These are phyloP conservation scores for Kwoniella europaea DNA, from an alignment of 768 basidiomycete species.

Conservation along the genomic window DNA sequence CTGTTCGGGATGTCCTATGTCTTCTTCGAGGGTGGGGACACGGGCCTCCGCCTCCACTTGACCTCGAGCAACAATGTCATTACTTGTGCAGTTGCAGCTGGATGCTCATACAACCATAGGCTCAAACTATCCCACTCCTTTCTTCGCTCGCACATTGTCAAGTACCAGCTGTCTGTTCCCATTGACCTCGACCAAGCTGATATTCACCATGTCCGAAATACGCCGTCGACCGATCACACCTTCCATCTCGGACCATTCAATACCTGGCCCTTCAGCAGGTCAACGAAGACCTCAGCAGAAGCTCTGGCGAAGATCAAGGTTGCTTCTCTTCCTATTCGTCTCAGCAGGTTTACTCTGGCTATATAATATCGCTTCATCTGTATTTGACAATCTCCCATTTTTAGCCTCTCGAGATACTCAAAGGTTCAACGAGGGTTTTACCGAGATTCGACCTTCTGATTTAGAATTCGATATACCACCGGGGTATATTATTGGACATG, in stretches of 20 bases:
- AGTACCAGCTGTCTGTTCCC: too few relatives aligned
- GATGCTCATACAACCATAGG: too few relatives aligned
- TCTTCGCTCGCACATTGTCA: too few relatives aligned
- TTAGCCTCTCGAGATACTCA: background rate
- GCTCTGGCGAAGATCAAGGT: background rate
- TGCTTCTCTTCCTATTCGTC: background rate
- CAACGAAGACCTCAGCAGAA: background rate
- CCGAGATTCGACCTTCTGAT: background rate
- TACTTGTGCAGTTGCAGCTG: too few relatives aligned
- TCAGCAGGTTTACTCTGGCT: background rate
- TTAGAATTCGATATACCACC: background rate
- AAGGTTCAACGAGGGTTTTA: background rate
- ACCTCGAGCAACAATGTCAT: background rate
- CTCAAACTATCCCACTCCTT: too few relatives aligned
- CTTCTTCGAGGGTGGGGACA: background rate
- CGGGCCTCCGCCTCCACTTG: constrained; percentile 12
- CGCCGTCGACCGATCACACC: constrained; percentile 2
- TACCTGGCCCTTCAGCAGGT: background rate
- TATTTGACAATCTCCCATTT: background rate
- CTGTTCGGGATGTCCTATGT: too few relatives aligned
- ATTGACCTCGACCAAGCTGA: too few relatives aligned
- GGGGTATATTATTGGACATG: constrained; percentile 31
- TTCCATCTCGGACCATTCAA: background rate
- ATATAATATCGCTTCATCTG: background rate
- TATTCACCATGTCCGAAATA: background rate